phyloP scores from a whole-genome alignment of 1,284 basidiomycete species.

The Peniophora sp. region DNA sequence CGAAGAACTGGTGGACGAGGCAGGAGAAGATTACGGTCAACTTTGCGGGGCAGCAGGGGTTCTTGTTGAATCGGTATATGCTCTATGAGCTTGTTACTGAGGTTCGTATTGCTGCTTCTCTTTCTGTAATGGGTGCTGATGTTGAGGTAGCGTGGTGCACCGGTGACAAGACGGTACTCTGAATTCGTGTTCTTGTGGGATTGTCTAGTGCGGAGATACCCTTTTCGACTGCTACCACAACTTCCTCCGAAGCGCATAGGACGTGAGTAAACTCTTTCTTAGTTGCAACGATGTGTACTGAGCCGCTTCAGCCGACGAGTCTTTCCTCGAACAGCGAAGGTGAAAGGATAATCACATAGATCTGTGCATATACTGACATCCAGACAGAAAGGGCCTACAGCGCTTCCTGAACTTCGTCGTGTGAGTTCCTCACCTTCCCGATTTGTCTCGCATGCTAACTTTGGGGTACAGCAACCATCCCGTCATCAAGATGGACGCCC shows the following conservation, averaged over 20 bases:
- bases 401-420: conserved; percentile 76
- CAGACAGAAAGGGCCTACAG: conserved; percentile 70
- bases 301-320: conserved; percentile 59
- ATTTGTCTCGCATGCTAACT: conserved; percentile 5
- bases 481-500: conserved; percentile 77
- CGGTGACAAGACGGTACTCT: conserved; percentile 73
- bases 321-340: conserved; percentile 85
- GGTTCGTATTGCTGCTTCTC: conserved; percentile 35
- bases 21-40: conserved; percentile 66
- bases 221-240: conserved; percentile 84
- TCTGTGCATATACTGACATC: conserved; percentile 4
- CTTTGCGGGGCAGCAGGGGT: conserved; percentile 79
- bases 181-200: conserved; percentile 90
- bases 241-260: conserved; percentile 88
- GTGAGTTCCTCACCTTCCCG: conserved; percentile 29
- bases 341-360: conserved; percentile 15
- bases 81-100: conserved; percentile 78
- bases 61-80: conserved; percentile 76
- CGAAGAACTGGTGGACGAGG: conserved; percentile 78
- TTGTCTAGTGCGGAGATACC: conserved; percentile 71
- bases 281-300: conserved; percentile 3
- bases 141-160: conserved; percentile 42
- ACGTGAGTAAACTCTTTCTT: conserved; percentile 43
- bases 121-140: background rate
- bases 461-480: conserved; percentile 70